Base-by-base conservation (phyloP, 2,329 filamentous ascomycete genomes). In the Pseudocercospora pini-densiflorae region DNA sequence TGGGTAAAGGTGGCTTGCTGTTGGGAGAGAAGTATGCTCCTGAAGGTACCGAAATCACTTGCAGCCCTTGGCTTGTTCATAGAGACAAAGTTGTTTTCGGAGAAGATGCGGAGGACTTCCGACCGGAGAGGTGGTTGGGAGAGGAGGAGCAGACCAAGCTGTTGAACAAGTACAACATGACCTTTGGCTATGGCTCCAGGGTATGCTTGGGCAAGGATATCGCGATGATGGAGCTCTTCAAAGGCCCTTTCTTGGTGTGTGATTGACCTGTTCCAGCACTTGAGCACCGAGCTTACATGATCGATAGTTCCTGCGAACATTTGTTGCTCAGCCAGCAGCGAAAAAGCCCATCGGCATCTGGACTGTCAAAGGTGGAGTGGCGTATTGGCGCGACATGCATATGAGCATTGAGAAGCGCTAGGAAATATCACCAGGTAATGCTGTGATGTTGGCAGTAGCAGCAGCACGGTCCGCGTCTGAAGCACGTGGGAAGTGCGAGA, bases 171-270 rank as follows among this genome's bases (percentile, higher is more conserved):
- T 43, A 64, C n/a, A 27, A 67, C 43, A 80, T 87, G 73, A 77
- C 76, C 0, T 87, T 86, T 64, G 84, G 84, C 0, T 84, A 84
- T 73, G 85, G 85, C 0, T 72, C 82, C 0, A 75, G 82, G 10
- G 76, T 81, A 12, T 86, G 84, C 63, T 70, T 86, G 51, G 84
- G 85, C 0, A 81, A 79, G 65, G 79, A 84, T 51, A 83, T 87
- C 65, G 84, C 83, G 1, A 78, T 82, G 71, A 84, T 86, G 82
- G 84, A 86, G 75, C 70, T 86, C 60, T 85, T 80, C 72, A 86
- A 87, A 77, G 79, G 71, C 2, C 80, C 69, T 8, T 73, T 74
- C 12, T 31, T 59, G 59, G 63, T 65, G 54, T 61, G 63, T 36
- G 3, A 19, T 12, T 14, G 19, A 5, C n/a, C 45, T 19, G 7